These are phyloP conservation scores for Dinochytrium kinnereticum DNA, from an alignment of 371 early-diverging fungal species.

Conservation along the genomic window DNA sequence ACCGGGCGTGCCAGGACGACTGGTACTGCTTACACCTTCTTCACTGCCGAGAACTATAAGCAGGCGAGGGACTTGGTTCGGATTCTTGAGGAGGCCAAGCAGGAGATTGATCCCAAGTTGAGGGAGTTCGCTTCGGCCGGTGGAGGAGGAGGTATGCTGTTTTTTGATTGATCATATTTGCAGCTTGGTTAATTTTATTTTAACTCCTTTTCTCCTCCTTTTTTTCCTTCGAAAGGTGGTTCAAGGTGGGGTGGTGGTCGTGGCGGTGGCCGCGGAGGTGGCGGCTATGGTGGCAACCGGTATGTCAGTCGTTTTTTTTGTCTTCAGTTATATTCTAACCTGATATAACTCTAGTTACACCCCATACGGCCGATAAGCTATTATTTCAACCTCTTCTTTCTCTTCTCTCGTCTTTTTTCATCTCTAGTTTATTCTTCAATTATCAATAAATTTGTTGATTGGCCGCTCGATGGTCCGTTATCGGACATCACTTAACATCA, in stretches of 20 bases:
- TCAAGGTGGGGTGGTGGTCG: constrained; percentile 62
- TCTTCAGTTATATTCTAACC: too few relatives aligned
- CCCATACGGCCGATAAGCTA: constrained; percentile 30
- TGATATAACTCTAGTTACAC: too few relatives aligned
- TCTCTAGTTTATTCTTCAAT: neutral
- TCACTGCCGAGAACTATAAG: constrained; percentile 90
- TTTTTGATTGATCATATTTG: neutral
- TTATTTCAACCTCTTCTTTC: neutral
- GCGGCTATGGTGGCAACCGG: constrained; percentile 51
- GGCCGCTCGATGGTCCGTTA: neutral
- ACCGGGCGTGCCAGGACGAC: constrained; percentile 97
- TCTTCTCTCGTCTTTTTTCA: neutral
- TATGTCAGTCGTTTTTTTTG: neutral
- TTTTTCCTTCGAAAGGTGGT: constrained; percentile 23
- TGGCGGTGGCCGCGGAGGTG: constrained; percentile 51
- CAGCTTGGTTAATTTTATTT: neutral
- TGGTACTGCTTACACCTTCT: constrained; percentile 97
- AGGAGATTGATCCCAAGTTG: constrained; percentile 88
- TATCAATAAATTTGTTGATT: neutral
- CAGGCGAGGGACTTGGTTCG: constrained; percentile 88
- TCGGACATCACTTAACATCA: too few relatives aligned
- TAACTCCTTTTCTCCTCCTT: neutral
- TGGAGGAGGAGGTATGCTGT: constrained; percentile 30
- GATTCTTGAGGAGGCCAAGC: constrained; percentile 94
- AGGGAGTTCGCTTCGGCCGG: constrained; percentile 69